Base-by-base conservation (phyloP, 805 yeast species). In the Metahyphopichia silvanorum region DNA sequence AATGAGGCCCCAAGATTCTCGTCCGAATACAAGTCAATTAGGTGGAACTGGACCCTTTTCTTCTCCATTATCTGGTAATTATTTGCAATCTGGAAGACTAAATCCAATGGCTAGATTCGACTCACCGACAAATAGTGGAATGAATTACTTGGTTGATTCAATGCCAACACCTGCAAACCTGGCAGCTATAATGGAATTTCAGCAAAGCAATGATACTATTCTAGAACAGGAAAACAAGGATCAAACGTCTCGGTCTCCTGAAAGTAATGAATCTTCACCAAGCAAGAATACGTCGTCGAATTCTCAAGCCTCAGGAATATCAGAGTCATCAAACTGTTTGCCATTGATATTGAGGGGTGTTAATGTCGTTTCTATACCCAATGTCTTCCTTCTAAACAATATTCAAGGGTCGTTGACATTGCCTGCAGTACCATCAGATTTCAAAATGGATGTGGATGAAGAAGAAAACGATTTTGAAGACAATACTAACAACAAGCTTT, bases 281-380 rank as follows among this genome's bases (percentile, higher is more conserved):
- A 27, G 23, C 27, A 24, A 18, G 10, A 20, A 27, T 18, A 27
- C 30, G 4, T 15, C 21, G 5, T 27, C 30, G 11, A 27, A 17
- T 2, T 17, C 33, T 9, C 32, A 31, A 32, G 27, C 33, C n/a
- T 15, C 33, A n/a, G 29, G 35, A 16, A 37, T 45, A 2, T 42
- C 59, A 2, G 70, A 66, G 32, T 57, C 71, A 1, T 59, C 85
- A 5, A 82, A 80, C 42, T 79, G 80, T 56, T 53, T 83, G 21
- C 89, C 88, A 2, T 76, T 84, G 55, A 64, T 84, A 8, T 54
- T 84, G 17, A 60, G 89, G 37, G 75, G 79, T 25, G 73, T 82
- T 37, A 80, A 86, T 13, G 63, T 80, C 0, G 63, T 71, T 27
- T 71, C 84, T 0, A 76, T 84, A 8, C 91, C 94, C 0, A 61